Percentiles rank a stretch among this genome's conserved stretches.
Conservation (phyloP, 345 rosid species). For the Xanthoceras sorbifolium region DNA sequence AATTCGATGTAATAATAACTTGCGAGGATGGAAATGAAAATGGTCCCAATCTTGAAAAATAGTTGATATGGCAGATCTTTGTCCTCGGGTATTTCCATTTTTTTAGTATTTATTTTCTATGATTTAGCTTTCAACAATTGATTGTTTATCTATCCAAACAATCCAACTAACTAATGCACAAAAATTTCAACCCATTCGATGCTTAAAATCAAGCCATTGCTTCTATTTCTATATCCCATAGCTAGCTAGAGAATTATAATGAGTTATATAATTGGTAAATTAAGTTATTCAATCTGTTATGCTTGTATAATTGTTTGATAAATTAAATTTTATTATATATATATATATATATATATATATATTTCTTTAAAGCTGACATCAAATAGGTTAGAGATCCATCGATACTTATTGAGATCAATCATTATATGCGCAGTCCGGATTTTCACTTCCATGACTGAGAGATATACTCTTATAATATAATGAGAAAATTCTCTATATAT, state of each 20-base stretch:
- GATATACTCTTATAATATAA: too few species aligned
- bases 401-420: too few species aligned
- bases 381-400: too few species aligned
- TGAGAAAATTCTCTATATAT: too few species aligned
- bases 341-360: too few species aligned
- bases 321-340: too few species aligned
- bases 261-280: background rate
- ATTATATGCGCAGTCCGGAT: too few species aligned
- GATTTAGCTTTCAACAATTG: background rate
- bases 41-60: background rate
- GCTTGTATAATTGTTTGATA: too few species aligned
- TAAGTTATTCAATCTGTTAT: too few species aligned
- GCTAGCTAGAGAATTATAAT: background rate
- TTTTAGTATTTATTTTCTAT: background rate
- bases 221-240: background rate
- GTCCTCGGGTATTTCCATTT: background rate
- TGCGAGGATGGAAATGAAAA: background rate
- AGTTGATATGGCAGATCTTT: background rate
- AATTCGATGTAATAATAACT: constrained; percentile 8
- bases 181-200: background rate
- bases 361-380: too few species aligned
- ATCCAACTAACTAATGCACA: background rate
- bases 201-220: background rate
- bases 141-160: background rate
- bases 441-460: too few species aligned